phyloP scores from a whole-genome alignment of 1,139 yeast species.

The Magnusiomyces fungicola region DNA sequence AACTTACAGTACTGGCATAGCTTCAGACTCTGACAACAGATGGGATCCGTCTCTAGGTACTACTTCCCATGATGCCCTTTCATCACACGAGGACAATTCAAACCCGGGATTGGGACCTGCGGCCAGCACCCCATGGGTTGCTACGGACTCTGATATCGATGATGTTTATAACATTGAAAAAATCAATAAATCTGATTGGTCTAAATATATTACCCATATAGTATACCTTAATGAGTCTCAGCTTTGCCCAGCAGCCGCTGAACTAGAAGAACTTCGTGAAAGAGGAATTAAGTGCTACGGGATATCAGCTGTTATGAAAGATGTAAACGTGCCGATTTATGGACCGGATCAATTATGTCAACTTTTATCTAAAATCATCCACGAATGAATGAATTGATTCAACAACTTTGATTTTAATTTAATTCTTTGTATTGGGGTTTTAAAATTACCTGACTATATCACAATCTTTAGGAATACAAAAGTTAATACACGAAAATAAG shows the following conservation, averaged over 20 bases:
- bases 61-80: no score
- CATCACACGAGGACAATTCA: background rate
- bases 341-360: background rate
- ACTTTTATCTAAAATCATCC: background rate
- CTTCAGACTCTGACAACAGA: background rate
- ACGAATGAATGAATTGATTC: background rate
- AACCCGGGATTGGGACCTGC: background rate
- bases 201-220: constrained; percentile 13
- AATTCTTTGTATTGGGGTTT: background rate
- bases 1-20: background rate
- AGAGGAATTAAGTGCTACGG: constrained; percentile 11
- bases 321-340: background rate
- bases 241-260: constrained; percentile 1
- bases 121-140: background rate
- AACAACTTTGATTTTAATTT: background rate
- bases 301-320: background rate
- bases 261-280: constrained; percentile 4
- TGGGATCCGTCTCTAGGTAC: no score
- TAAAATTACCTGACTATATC: no score
- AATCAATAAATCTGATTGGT: constrained; percentile 10
- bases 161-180: constrained; percentile 10
- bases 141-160: constrained; percentile 2
- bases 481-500: background rate
- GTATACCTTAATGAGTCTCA: constrained; percentile 13
- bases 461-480: no score